Conservation (phyloP, 257 asterid genomes). For the Solanum bulbocastanum region DNA sequence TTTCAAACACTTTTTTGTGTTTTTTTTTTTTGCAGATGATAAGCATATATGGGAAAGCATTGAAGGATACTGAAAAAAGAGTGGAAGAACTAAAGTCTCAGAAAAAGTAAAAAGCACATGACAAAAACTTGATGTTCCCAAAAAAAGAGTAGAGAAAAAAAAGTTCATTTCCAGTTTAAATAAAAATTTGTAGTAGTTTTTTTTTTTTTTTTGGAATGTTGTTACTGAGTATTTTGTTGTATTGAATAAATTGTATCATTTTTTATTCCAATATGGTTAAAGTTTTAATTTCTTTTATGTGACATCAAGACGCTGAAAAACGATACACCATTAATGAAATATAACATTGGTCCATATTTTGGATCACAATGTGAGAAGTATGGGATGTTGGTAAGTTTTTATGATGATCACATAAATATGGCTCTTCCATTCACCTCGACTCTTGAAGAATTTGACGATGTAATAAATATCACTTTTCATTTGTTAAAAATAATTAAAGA, state of each 20-base stretch:
- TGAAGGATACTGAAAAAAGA: slow-evolving; percentile 69
- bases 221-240: background rate
- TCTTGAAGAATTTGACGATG: slow-evolving; percentile 17
- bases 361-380: slow-evolving; percentile 65
- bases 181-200: background rate
- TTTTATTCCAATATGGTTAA: accelerated
- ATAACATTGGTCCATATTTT: slow-evolving; percentile 31
- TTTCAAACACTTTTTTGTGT: no score
- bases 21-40: slow-evolving; percentile 30
- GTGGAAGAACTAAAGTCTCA: slow-evolving; percentile 65
- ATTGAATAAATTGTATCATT: background rate
- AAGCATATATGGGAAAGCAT: slow-evolving; percentile 56
- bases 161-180: background rate
- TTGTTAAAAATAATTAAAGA: background rate
- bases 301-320: background rate
- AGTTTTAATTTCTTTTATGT: background rate
- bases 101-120: background rate
- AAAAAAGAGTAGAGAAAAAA: background rate
- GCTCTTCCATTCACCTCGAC: slow-evolving; percentile 69
- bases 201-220: background rate
- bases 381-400: slow-evolving; percentile 74
- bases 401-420: slow-evolving; percentile 77
- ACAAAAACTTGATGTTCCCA: background rate
- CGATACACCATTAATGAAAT: background rate
- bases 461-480: background rate